Conservation (phyloP, 108 stramenopile species). For the Chaetoceros tenuissimus region DNA sequence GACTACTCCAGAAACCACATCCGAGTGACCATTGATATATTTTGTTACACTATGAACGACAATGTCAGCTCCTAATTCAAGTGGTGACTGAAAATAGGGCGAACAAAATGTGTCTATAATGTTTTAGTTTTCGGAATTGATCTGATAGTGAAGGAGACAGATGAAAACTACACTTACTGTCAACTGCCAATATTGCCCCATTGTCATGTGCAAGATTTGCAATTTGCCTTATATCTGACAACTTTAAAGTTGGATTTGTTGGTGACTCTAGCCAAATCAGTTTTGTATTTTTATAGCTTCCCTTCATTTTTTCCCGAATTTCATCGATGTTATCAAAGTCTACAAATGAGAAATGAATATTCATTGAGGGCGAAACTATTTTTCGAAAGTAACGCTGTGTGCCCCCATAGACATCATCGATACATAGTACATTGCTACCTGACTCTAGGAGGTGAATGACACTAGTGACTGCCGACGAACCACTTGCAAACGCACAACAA, state of each 20-base stretch:
- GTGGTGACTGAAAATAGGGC: constrained; percentile 85
- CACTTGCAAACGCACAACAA: constrained; percentile 73
- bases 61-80: constrained; percentile 82
- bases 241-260: constrained; percentile 82
- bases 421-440: constrained; percentile 76
- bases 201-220: constrained; percentile 36
- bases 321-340: constrained; percentile 71
- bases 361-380: constrained; percentile 44
- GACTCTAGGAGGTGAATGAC: constrained; percentile 40
- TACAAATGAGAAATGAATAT: constrained; percentile 36
- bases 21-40: constrained; percentile 87
- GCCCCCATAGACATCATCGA: constrained; percentile 88
- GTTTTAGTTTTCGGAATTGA: constrained; percentile 18
- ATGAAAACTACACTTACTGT: constrained; percentile 58
- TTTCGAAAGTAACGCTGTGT: constrained; percentile 71
- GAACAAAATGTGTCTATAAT: constrained; percentile 91
- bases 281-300: constrained; percentile 31
- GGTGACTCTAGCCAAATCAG: constrained; percentile 90
- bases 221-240: constrained; percentile 62
- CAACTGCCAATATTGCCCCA: constrained; percentile 68
- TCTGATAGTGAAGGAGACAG: constrained; percentile 12
- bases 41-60: constrained; percentile 83
- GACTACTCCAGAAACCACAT: constrained; percentile 81
- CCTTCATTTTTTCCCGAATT: constrained; percentile 42
- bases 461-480: constrained; percentile 86